Base-by-base conservation (phyloP, 2,329 filamentous ascomycete species). In the Cytospora paraplurivora region DNA sequence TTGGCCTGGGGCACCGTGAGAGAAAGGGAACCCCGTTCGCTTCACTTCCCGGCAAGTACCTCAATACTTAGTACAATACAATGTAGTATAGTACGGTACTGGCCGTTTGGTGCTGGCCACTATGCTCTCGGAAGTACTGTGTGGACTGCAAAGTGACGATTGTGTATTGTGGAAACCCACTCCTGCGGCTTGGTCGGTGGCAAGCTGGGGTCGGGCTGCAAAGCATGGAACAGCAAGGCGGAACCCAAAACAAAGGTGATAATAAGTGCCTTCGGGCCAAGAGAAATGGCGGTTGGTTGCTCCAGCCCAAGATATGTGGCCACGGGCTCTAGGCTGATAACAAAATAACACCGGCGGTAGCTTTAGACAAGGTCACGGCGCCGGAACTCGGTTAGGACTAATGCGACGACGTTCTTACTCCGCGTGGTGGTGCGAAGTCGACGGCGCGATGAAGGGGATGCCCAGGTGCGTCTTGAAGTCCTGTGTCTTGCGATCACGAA, bases 31-130 rank as follows among this genome's bases (percentile, higher is more conserved):
- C 41, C 49, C 57, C 49, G 61, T 59, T 59, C 63, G 56, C 56
- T 62, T 65, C 63, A 59, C 60, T 63, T 65, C 63, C 63, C 63
- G 63, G 56, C 35, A 37, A 57, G 63, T 63, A 56, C 63, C 60
- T 61, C 58, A 58, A 59, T 55, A 52, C 38, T 52, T 41, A 41
- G 53, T 57, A 27, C 27, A 27, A 27, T 27, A 27, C 27, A 3
- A 27, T 27, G 27, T 27, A 27, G 27, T 33, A n/a, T 49, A 44
- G 41, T 17, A 35, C 60, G 55, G 37, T 62, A 58, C 54, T 51
- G 60, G 35, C 33, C 37, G 34, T 15, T 54, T 62, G 61, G 55
- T 59, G 52, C 51, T 38, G 38, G 50, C 33, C 41, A 47, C 38
- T 56, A 54, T 35, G 57, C 56, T 61, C 57, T 35, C 57, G 49